Conservation (phyloP, 2,329 filamentous ascomycete genomes). For the Leptosphaerulina australis region DNA sequence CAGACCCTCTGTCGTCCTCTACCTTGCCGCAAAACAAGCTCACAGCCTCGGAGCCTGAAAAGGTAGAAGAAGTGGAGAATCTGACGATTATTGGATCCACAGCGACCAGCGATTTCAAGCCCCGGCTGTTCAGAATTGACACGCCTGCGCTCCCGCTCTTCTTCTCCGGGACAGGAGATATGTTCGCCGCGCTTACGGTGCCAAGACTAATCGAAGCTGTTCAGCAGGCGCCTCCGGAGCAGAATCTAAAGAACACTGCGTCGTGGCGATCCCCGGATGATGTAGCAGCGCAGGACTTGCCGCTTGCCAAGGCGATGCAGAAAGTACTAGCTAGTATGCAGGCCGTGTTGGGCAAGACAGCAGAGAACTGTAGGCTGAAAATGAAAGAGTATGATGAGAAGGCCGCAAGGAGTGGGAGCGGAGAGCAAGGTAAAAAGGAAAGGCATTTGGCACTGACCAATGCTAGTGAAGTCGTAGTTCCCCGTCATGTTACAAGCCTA, state of each 20-base stretch:
- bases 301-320: constrained; percentile 81
- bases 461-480: constrained; percentile 85
- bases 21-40: background rate
- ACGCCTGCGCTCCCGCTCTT: constrained; percentile 90
- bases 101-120: constrained; percentile 65
- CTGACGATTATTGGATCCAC: constrained; percentile 80
- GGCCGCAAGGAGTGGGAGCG: constrained; percentile 53
- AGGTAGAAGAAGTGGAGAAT: constrained; percentile 39
- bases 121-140: constrained; percentile 86
- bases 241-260: constrained; percentile 57
- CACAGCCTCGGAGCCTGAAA: background rate
- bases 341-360: constrained; percentile 73
- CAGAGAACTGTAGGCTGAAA: constrained; percentile 68
- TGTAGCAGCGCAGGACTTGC: constrained; percentile 72
- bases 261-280: constrained; percentile 81
- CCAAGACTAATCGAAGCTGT: constrained; percentile 87
- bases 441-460: constrained; percentile 74
- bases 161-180: constrained; percentile 96
- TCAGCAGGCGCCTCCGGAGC: constrained; percentile 45
- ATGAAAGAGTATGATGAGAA: constrained; percentile 59
- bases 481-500: constrained; percentile 74
- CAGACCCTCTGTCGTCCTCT: constrained; percentile 1
- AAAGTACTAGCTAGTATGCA: constrained; percentile 95
- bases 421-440: constrained; percentile 59
- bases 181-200: constrained; percentile 93